Evolutionary conservation across 441 rosid genomes (phyloP).

Genomic region (Syzygium malaccense): DNA sequence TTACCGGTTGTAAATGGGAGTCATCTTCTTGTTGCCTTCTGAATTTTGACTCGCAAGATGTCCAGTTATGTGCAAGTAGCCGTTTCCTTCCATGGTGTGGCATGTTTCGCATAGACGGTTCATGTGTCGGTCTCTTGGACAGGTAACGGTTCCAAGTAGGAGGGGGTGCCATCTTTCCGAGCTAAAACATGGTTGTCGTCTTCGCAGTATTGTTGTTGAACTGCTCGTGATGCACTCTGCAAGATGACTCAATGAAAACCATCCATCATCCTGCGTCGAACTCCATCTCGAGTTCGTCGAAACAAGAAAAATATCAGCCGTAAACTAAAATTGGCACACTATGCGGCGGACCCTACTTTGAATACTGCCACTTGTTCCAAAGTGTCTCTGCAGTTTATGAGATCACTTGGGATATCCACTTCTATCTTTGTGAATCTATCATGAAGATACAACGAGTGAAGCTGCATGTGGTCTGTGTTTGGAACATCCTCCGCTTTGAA

Average conservation of each 20-base stretch:
- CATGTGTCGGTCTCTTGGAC: neutral
- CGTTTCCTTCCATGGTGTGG: neutral
- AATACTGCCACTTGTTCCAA: neutral
- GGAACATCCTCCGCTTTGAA: neutral
- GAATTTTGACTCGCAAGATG: neutral
- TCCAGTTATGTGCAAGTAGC: neutral
- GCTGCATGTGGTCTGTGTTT: neutral
- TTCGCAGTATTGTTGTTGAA: neutral
- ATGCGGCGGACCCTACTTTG: neutral
- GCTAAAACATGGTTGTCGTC: neutral
- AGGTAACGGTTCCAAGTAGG: neutral
- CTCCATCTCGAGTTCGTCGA: too few relatives aligned
- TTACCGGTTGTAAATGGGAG: neutral
- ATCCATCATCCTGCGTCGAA: neutral
- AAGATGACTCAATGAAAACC: neutral
- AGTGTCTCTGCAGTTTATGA: neutral
- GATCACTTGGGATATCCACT: neutral
- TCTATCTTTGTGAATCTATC: neutral
- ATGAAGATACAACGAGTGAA: neutral
- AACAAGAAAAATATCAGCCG: neutral
- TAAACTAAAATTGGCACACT: neutral
- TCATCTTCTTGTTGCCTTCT: neutral
- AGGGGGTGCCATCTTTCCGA: neutral
- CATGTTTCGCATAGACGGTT: neutral
- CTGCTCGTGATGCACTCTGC: neutral